phyloP scores from a whole-genome alignment of 2,329 filamentous ascomycete genomes.

The Fusarium sp. region DNA sequence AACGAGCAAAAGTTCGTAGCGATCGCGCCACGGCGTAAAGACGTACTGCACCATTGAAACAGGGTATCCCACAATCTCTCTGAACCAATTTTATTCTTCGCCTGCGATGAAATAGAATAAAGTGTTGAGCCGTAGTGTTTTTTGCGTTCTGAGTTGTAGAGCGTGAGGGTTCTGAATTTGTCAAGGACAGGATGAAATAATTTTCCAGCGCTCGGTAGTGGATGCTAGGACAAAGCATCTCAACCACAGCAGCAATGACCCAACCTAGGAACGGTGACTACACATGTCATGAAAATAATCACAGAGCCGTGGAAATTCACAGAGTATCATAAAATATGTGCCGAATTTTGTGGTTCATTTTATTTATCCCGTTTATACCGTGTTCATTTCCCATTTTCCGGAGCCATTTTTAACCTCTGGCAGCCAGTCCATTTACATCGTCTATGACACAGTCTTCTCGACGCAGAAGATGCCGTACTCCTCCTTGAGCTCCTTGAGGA shows the following conservation, averaged over 20 bases:
- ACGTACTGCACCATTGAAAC: slow-evolving; percentile 77
- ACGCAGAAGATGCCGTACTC: slow-evolving; percentile 70
- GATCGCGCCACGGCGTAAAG: slow-evolving; percentile 81
- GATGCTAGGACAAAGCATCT: neutral
- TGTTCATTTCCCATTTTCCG: neutral
- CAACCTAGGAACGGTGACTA: neutral
- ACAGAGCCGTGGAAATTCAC: neutral
- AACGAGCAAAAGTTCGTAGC: slow-evolving; percentile 75
- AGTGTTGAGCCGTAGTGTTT: neutral
- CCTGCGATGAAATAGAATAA: no score
- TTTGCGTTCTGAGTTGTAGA: neutral
- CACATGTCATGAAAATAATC: neutral
- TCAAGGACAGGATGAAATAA: slow-evolving; percentile 8
- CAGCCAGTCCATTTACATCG: neutral
- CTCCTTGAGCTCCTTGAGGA: slow-evolving; percentile 85
- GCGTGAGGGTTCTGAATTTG: slow-evolving; percentile 13
- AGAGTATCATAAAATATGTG: no score
- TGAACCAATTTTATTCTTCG: no score
- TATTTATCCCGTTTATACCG: slow-evolving; percentile 3
- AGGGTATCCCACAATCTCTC: neutral
- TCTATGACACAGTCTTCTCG: slow-evolving; percentile 17
- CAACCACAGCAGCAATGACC: neutral
- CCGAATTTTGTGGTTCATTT: neutral
- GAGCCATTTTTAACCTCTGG: neutral
- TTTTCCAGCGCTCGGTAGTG: slow-evolving; percentile 18